These are phyloP conservation scores for Phytopythium litorale DNA, from an alignment of 352 stramenopile genomes.

Conservation along the genomic window DNA sequence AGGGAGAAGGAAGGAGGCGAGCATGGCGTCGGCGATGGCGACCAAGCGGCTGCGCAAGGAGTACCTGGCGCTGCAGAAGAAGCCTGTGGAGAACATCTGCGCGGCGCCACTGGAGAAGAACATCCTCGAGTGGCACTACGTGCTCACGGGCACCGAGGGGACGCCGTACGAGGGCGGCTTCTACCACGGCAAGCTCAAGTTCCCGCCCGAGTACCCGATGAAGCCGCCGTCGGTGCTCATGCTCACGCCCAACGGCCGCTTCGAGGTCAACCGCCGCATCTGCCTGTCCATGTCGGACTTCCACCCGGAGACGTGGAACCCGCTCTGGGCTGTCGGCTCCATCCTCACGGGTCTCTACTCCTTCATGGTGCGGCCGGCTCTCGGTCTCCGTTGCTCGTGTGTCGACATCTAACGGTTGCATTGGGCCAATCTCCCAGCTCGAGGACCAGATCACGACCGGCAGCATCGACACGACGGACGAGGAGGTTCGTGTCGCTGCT, in stretches of 20 bases:
- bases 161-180: slow-evolving; percentile 85
- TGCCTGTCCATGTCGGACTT: slow-evolving; percentile 96
- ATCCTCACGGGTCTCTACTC: slow-evolving; percentile 95
- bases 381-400: background rate
- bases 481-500: slow-evolving; percentile 34
- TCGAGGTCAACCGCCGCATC: slow-evolving; percentile 90
- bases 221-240: slow-evolving; percentile 94
- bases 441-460: slow-evolving; percentile 84
- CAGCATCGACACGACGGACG: slow-evolving; percentile 74
- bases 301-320: slow-evolving; percentile 95
- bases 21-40: slow-evolving; percentile 75
- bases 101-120: slow-evolving; percentile 88
- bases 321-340: slow-evolving; percentile 92
- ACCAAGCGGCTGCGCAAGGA: slow-evolving; percentile 91
- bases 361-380: slow-evolving; percentile 81
- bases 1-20: slow-evolving; percentile 10
- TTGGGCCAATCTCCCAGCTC: slow-evolving; percentile 18
- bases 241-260: slow-evolving; percentile 92
- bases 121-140: slow-evolving; percentile 96
- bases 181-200: slow-evolving; percentile 92
- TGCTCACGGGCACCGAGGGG: slow-evolving; percentile 76
- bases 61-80: slow-evolving; percentile 84
- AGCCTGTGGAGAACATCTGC: slow-evolving; percentile 85
- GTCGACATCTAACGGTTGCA: background rate
- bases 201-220: slow-evolving; percentile 93